phyloP scores from a whole-genome alignment of 129 eudicot genomes.

The Logfia minima region DNA sequence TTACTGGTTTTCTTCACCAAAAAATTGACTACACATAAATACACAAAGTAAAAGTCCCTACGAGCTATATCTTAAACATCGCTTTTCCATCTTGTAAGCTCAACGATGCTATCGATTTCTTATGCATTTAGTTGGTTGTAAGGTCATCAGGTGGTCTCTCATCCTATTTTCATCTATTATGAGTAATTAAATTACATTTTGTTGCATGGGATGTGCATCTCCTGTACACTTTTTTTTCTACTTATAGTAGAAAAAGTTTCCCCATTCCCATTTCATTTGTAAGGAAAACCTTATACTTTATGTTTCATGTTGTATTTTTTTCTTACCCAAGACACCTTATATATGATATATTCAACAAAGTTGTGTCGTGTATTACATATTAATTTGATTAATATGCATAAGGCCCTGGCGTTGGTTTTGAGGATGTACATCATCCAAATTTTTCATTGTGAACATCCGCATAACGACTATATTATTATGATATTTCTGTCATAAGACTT shows the following conservation, averaged over 20 bases:
- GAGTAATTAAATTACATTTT: neutral
- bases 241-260: neutral
- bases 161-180: neutral
- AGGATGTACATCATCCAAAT: neutral
- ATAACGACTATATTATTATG: neutral
- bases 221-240: neutral
- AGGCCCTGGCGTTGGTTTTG: neutral
- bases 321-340: too few species aligned
- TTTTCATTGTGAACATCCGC: neutral
- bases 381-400: neutral
- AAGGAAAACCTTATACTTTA: neutral
- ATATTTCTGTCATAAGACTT: neutral
- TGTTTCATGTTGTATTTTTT: too few species aligned
- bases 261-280: too few species aligned
- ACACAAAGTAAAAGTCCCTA: neutral
- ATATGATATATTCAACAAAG: too few species aligned
- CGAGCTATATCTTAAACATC: neutral
- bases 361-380: too few species aligned
- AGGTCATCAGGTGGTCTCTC: neutral
- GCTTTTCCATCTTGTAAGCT: neutral
- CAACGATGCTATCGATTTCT: neutral
- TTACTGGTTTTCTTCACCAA: neutral
- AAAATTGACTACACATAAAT: neutral
- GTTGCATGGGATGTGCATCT: neutral
- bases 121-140: conserved; percentile 4